Base-by-base conservation (phyloP, 2,329 filamentous ascomycete genomes). In the Colletotrichum musae region DNA sequence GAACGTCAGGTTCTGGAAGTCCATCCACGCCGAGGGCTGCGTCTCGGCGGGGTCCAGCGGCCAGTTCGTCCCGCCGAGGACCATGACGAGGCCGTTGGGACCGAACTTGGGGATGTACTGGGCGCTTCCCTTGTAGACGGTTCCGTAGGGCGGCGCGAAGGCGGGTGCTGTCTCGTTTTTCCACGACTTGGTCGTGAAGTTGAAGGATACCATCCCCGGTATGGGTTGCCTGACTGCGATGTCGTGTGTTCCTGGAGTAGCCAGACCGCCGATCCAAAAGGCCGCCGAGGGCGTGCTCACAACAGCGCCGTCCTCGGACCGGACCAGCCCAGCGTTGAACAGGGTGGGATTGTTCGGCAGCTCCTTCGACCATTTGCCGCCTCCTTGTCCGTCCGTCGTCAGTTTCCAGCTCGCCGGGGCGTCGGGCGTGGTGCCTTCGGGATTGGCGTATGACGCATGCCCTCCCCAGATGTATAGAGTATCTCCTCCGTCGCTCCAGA, bases 1-100 rank as follows among this genome's bases (percentile, higher is more conserved):
- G 51, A 66, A 70, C n/a, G 57, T 61, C 3, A 70, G 1, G 52
- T 57, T 70, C n/a, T 45, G 21, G 18, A 70, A 66, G 32, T 64
- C 57, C 12, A 60, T 18, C 24, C 56, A 51, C 53, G 1, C 64
- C 64, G 21, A 24, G 21, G 18, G 21, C 12, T 26, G 32, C 15
- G 28, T 13, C 13, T 13, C 36, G 13, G 13, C 36, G 36, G 36
- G 36, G 7, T 39, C 36, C 36, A 39, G 13, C 1, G 41, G 13
- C 41, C 13, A 13, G 10, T 4, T 13, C 3, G 4, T 43, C 6
- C 41, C 41, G 41, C 41, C 41, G 5, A 43, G 6, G 10, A 43
- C 5, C 41, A 43, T 43, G 41, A 43, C 41, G 41, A 43, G 13
- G 13, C 41, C 41, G 41, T 43, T 43, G 10, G 41, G 41, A 4